Base-by-base conservation (phyloP, 352 stramenopile genomes). In the Phytophthora boehmeriae region DNA sequence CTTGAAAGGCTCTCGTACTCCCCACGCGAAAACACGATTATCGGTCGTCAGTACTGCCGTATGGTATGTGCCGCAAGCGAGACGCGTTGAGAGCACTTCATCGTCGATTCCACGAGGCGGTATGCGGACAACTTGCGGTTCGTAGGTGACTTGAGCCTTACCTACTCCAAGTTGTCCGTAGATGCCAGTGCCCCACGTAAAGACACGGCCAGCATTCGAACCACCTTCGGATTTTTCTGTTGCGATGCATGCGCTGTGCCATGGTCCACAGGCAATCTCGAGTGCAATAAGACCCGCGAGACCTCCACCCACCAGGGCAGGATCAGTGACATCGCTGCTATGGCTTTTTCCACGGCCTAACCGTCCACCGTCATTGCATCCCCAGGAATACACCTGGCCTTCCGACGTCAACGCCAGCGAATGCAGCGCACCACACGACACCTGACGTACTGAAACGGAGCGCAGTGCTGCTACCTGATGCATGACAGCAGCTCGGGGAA, bases 361-460 rank as follows among this genome's bases (percentile, higher is more conserved):
- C 23, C 80, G 63, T 3, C 83, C 81, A 22, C 85, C 94, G 60
- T 99, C 96, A 44, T 82, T 93, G 68, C 86, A 97, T 10, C 97
- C 97, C 93, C 96, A 99, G 1, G 92, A 89, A 62, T 90, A 98
- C 0, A 99, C 81, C 10, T 83, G 69, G 1, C 96, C 96, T 25
- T 96, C 77, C 0, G 72, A 63, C 1, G 83, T 93, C 3, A 98
- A 67, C 5, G 84, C 94, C 60, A 98, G 73, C 42, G 82, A 97
- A 67, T 98, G 92, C 27, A 98, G 65, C 16, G 92, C 92, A 0
- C 97, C 97, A 52, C 84, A 97, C 1, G 88, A 83, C 1, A 98
- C 89, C 38, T 97, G 84, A n/a, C 72, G 69, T 2, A 94, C 57
- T 19, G 63, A 73, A 41, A 89, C 52, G 0, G 68, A 63, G 10